Conservation (phyloP, 2,329 filamentous ascomycete genomes). For the Dactylonectria estremocensis region DNA sequence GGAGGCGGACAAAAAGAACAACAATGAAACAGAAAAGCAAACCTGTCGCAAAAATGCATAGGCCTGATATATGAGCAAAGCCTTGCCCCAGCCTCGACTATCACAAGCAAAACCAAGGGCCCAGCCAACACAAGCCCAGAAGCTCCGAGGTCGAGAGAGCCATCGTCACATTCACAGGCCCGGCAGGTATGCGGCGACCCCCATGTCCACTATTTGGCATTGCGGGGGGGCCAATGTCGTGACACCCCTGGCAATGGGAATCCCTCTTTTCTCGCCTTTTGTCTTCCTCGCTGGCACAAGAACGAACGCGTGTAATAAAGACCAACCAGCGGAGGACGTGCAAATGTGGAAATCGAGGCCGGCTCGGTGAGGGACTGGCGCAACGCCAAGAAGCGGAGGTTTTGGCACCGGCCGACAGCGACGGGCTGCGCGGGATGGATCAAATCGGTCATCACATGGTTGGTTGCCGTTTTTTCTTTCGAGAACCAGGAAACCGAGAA, state of each 20-base stretch:
- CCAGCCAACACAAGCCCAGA: not conserved
- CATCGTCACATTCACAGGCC: conserved; percentile 16
- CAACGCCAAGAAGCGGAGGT: conserved; percentile 1
- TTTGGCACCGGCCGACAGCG: not conserved
- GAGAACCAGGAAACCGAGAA: not conserved
- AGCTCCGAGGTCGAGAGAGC: conserved; percentile 22
- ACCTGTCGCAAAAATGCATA: not conserved
- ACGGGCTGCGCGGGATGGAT: not conserved
- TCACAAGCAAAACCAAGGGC: conserved; percentile 23
- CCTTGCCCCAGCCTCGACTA: not conserved
- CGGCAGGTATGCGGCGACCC: not conserved
- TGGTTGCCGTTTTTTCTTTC: not conserved
- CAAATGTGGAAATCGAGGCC: conserved; percentile 9
- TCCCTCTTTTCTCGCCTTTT: not conserved
- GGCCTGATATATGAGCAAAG: conserved; percentile 4
- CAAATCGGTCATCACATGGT: not conserved
- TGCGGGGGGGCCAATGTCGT: conserved; percentile 11
- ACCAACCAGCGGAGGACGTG: not conserved
- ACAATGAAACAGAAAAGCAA: not conserved
- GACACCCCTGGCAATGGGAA: not conserved
- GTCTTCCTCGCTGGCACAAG: not conserved
- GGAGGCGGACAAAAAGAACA: too few species aligned
- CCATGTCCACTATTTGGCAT: conserved; percentile 12
- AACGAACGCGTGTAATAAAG: not conserved
- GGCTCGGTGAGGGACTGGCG: not conserved